Evolutionary conservation across 1,284 basidiomycete genomes (phyloP), one percentile per base, ranked within the genome.

Genomic region (Papiliotrema flavescens): DNA sequence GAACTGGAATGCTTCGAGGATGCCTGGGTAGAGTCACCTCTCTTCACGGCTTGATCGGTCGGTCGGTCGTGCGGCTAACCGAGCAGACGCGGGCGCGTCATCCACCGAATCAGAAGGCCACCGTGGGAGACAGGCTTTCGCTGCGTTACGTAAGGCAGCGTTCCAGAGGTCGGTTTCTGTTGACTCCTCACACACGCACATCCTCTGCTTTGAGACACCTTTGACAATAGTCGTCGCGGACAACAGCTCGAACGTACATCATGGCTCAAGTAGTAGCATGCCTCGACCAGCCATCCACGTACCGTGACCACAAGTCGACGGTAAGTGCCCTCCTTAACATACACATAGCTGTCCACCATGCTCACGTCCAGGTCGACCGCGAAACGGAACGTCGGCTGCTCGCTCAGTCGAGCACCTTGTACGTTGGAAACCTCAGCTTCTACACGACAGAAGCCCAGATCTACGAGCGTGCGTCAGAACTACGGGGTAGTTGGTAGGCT

Each of bases 401-500:
- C 14, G 74, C 76, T 19, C 64, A 71, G 17, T 81, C 80, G 1
- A 74, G 73, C 5, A 83, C 82, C 1, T 78, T 83, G 20, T 81
- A 97, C 84, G 87, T 98, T 69, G 96, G 94, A 69, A 97, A 98
- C 76, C 80, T 98, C 73, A 93, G 90, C 79, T 97, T 95, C 78
- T 96, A 90, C 79, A 98, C 94, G 11, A 98, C 95, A 47, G 96
- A 99, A 79, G 94, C 98, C 73, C 96, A 99, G 78, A 98, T 99
- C 77, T 98, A 98, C 79, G 95, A 98, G 76, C 79, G 76, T 76
- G 37, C 60, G 76, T 63, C 19, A 37, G 1, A 2, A 28, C n/a
- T n/a, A n/a, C n/a, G n/a, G n/a, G n/a, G n/a, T n/a, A n/a, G n/a
- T n/a, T n/a, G n/a, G n/a, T n/a, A n/a, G n/a, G n/a, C n/a, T n/a